Evolutionary conservation across 306 rosid species (phyloP).

Genomic region (Quercus robur): DNA sequence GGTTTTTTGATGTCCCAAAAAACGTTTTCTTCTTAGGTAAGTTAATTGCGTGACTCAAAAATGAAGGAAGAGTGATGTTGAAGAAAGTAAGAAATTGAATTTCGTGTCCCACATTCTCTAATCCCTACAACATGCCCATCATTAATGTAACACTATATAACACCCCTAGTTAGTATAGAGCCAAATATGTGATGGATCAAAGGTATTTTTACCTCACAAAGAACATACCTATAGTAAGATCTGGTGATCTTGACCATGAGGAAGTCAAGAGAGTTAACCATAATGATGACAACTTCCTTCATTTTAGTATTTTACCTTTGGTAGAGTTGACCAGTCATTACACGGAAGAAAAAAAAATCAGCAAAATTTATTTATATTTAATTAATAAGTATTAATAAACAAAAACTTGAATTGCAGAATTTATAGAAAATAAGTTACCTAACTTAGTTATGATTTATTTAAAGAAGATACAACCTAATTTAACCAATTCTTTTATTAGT

Average conservation of each 20-base stretch:
- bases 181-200: background rate
- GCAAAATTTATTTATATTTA: no score
- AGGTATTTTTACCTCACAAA: background rate
- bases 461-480: no score
- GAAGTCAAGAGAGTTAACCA: background rate
- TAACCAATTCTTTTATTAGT: no score
- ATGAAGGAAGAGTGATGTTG: background rate
- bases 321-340: no score
- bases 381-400: no score
- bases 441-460: no score
- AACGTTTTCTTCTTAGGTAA: background rate
- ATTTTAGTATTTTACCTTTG: no score
- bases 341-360: no score
- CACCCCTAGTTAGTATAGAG: background rate
- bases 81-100: background rate
- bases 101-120: constrained; percentile 13
- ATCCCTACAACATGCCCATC: constrained; percentile 26
- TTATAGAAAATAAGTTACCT: no score
- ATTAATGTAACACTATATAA: background rate
- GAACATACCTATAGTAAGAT: background rate
- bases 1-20: background rate
- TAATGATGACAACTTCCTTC: background rate
- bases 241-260: background rate
- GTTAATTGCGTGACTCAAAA: background rate
- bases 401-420: no score